Evolutionary conservation across 352 stramenopile genomes (phyloP), one percentile per base, ranked within the genome.

Genomic region (Phytophthora tentaculata): DNA sequence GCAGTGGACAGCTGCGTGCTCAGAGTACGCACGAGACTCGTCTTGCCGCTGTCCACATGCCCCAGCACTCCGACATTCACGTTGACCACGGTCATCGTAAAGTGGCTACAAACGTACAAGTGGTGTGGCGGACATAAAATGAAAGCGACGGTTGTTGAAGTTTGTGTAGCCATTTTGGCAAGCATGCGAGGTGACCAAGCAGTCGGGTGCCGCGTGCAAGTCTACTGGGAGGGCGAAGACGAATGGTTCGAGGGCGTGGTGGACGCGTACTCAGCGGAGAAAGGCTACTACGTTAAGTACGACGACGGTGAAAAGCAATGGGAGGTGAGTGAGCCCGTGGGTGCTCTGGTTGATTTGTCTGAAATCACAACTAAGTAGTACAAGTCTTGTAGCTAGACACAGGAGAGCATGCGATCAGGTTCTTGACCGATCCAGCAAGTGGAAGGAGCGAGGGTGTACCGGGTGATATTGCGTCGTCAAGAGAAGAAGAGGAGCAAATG

Each of bases 31-130:
- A 99, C 96, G 58, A 98, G 82, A 39, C 86, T 93, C 57, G 98
- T 99, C 81, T 99, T 99, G 49, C 98, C 98, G 67, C 89, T 97
- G 85, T 99, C 98, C 17, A 91, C 98, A 76, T 99, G 98, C 26
- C 98, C 98, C 60, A 99, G 73, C n/a, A 99, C 90, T 54, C 97
- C 97, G 7, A 99, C 88, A 74, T 99, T 99, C 35, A 99, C 81
- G 73, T 99, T 99, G 23, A 55, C 24, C 5, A 56, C n/a, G 0
- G 19, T 9, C 54, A 73, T 53, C 1, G 20, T 24, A 16, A 5
- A 50, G 22, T 58, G 32, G 35, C 32, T 59, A 50, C 37, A 20
- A 2, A 14, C 24, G 37, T 45, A 12, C 3, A 19, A 2, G 5
- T 50, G 22, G 39, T 51, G 37, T 60, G 20, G 20, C n/a, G 17